A percentile compares a stretch with the other conserved stretches of the same genome.
These are phyloP conservation scores for Acanthamoeba quina DNA, from an alignment of 208 protist genomes.

Conservation along the genomic window DNA sequence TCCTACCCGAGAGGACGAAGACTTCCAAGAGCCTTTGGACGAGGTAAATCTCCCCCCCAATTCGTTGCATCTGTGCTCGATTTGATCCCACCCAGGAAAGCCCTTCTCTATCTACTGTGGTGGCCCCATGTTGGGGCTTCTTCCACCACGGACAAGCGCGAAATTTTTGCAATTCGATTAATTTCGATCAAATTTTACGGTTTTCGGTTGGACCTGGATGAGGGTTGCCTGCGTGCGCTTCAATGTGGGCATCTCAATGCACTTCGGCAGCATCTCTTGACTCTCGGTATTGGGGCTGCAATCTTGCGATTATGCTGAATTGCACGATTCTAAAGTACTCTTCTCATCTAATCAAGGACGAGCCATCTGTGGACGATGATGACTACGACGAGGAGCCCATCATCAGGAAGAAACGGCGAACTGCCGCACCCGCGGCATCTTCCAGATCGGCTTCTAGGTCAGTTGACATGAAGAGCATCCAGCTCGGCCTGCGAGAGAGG, in stretches of 20 bases:
- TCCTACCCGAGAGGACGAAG: not conserved
- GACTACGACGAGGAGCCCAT: constrained; percentile 60
- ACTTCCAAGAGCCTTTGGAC: not conserved
- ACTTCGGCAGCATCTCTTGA: not conserved
- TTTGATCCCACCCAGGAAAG: not conserved
- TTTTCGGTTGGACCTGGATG: not conserved
- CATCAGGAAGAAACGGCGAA: constrained; percentile 29
- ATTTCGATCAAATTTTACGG: too few relatives aligned
- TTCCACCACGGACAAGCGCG: too few relatives aligned
- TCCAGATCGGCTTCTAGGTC: not conserved
- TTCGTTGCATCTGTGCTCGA: not conserved
- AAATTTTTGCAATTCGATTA: too few relatives aligned
- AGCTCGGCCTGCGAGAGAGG: constrained; percentile 35
- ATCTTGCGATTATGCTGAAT: not conserved
- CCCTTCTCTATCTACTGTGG: not conserved
- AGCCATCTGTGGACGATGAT: constrained; percentile 3
- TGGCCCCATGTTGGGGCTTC: too few relatives aligned
- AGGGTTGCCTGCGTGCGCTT: not conserved
- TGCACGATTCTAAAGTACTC: not conserved
- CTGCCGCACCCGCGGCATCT: not conserved
- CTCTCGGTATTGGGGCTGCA: not conserved
- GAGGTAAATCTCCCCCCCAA: not conserved
- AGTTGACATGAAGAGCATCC: constrained; percentile 51
- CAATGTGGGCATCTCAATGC: not conserved
- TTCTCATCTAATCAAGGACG: not conserved